Base-by-base conservation (phyloP, 169 alveolate species). In the Plasmodium sp. region DNA sequence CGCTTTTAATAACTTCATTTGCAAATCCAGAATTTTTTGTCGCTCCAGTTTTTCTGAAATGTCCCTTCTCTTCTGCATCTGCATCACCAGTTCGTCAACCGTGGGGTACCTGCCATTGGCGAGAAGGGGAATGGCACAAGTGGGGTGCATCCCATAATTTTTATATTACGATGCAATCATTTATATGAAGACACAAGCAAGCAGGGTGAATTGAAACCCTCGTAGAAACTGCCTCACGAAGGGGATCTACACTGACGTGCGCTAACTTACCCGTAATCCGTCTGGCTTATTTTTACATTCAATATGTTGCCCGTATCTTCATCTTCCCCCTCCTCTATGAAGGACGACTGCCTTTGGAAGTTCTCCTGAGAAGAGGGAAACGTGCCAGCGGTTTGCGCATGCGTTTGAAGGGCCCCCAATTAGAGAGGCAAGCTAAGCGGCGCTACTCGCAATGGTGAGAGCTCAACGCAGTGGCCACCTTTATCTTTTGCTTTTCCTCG, bases 11-110 rank as follows among this genome's bases (percentile, higher is more conserved):
- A 95, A 93, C 81, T 96, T 96, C 92, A 96, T 91, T 84, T 96
- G 95, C 92, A 96, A 94, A 22, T 94, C 95, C 43, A 96, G 56
- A 22, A 95, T 92, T 75, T 92, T 95, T 56, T 96, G 95, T 27
- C 97, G 48, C n/a, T 83, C 96, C 33, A 86, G 77, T 45, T 95
- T 91, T 95, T 96, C 97, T n/a, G 97, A 90, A 54, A 94, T 96
- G 56, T 96, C 97, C 62, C 97, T 77, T 82, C 84, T 96, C 95
- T 95, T 96, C 71, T 96, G 97, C 97, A 96, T 96, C 83, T 96
- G 96, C 97, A 96, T 96, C 71, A 96, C 97, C 51, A 91, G 95
- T 74, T 96, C 97, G 73, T 96, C 97, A 73, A 96, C 96, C 3
- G 97, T 96, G 7, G 97, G 97, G 93, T 96, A 96, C 12, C 96